phyloP scores from a whole-genome alignment of 805 yeast genomes.

The Clavispora carvajalis region DNA sequence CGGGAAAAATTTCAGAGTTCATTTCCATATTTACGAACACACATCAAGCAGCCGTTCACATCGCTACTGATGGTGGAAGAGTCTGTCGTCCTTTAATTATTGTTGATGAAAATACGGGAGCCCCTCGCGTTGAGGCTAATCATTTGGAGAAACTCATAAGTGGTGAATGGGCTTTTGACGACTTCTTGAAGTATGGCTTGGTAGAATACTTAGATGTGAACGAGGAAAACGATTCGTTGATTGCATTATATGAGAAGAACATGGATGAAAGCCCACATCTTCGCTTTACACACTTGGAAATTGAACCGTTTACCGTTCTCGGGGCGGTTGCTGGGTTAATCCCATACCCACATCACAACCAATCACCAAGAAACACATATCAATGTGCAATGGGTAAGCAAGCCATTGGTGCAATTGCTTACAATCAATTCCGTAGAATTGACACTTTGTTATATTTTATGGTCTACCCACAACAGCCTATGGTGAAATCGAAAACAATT shows the following conservation, averaged over 20 bases:
- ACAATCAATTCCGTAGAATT: conserved; percentile 92
- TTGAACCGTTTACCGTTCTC: conserved; percentile 87
- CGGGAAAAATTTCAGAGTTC: conserved; percentile 82
- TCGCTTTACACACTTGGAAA: conserved; percentile 82
- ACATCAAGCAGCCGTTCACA: conserved; percentile 90
- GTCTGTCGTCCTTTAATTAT: conserved; percentile 95
- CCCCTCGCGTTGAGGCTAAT: conserved; percentile 62
- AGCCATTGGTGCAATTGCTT: conserved; percentile 99
- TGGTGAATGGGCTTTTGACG: conserved; percentile 86
- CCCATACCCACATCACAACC: conserved; percentile 91
- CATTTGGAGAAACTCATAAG: conserved; percentile 59
- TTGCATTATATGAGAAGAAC: conserved; percentile 77
- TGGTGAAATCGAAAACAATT: conserved; percentile 97
- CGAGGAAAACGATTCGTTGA: conserved; percentile 91
- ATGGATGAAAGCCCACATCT: conserved; percentile 40
- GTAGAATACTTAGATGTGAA: conserved; percentile 96
- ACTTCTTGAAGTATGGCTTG: conserved; percentile 75
- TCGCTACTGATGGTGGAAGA: conserved; percentile 98
- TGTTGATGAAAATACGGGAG: conserved; percentile 54
- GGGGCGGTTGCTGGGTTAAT: conserved; percentile 93
- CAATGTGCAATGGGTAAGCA: conserved; percentile 98
- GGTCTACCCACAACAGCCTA: conserved; percentile 99
- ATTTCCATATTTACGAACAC: conserved; percentile 85
- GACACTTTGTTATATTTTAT: conserved; percentile 89
- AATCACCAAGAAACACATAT: conserved; percentile 87